These are phyloP conservation scores for Pelagophyceae sp. DNA, from an alignment of 352 stramenopile species.

Conservation along the genomic window DNA sequence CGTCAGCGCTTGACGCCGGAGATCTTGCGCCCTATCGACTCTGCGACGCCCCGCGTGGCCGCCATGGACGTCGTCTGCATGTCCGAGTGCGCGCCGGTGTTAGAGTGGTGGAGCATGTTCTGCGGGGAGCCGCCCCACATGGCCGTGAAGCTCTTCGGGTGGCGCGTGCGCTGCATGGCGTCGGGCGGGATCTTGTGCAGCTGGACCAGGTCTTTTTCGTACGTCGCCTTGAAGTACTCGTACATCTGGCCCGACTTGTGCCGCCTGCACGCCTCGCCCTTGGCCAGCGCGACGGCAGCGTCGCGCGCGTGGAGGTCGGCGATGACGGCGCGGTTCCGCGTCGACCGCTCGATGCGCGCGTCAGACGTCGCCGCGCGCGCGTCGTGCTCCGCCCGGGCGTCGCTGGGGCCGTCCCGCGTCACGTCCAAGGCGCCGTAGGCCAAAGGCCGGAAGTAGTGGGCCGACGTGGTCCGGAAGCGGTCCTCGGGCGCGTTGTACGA, in stretches of 20 bases:
- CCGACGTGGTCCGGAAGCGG: constrained; percentile 52
- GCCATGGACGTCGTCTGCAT: not conserved
- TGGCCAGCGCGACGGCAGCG: not conserved
- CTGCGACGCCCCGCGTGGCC: no score
- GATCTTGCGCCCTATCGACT: no score
- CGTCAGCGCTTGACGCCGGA: no score
- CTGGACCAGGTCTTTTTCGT: constrained; percentile 13
- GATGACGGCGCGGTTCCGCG: constrained; percentile 2
- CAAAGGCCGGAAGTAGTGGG: constrained; percentile 47
- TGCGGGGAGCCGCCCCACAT: constrained; percentile 16
- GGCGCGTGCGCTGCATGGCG: not conserved
- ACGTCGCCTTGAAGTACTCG: constrained; percentile 25
- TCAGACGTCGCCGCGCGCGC: not conserved
- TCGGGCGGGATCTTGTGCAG: not conserved
- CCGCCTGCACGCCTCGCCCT: not conserved
- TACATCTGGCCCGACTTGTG: constrained; percentile 22
- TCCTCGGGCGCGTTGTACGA: constrained; percentile 42
- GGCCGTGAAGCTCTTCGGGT: not conserved
- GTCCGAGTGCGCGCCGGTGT: not conserved
- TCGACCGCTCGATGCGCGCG: constrained; percentile 21
- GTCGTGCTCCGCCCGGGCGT: constrained; percentile 20
- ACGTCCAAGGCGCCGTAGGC: not conserved
- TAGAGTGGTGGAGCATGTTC: constrained; percentile 12
- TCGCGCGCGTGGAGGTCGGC: not conserved
- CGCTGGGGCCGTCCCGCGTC: constrained; percentile 8